Evolutionary conservation across 2,329 filamentous ascomycete species (phyloP), one percentile per base, ranked within the genome.

Genomic region (Aspergillus tamarii): DNA sequence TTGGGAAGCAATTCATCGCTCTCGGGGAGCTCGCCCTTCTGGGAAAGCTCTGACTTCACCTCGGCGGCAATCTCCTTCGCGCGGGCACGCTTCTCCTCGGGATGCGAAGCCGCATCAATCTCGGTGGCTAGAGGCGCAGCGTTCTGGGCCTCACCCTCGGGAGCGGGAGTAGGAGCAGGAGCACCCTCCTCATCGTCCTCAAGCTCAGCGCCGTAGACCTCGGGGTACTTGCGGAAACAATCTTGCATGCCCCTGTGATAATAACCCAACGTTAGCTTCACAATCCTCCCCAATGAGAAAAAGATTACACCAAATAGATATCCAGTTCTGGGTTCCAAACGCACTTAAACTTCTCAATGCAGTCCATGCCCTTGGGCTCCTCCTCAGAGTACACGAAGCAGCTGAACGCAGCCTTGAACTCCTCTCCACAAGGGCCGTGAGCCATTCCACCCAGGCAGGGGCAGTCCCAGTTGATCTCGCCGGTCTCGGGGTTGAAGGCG

Each of bases 401-500:
- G 86, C 93, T 97, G 74, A 99, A 99, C 0, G 95, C 95, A 28
- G 89, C 89, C 83, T 90, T 93, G 86, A 99, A 99, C 74, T 98
- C 89, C 77, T 96, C 92, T 55, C 95, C 95, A 77, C 95, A 99
- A 60, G 95, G 95, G 0, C 95, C 95, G 75, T 97, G 83, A 9
- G 95, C 95, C 95, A 99, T 99, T 59, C 95, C 95, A 56, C 95
- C 95, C 39, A 99, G 83, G 78, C 95, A 99, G 19, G 95, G 95
- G 80, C 95, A 99, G 78, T 98, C 95, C 95, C 95, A 99, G 85
- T 99, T 99, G 82, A 99, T 99, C 85, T 99, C 95, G 71, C 95
- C 95, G 11, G 95, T 99, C 83, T 98, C 95, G 3, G 94, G 93
- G 80, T 99, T 96, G 83, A 98, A 99, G 1, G 95, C 95, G 61